These are phyloP conservation scores for Botryotinia calthae DNA, from an alignment of 2,329 filamentous ascomycete species.

Conservation along the genomic window DNA sequence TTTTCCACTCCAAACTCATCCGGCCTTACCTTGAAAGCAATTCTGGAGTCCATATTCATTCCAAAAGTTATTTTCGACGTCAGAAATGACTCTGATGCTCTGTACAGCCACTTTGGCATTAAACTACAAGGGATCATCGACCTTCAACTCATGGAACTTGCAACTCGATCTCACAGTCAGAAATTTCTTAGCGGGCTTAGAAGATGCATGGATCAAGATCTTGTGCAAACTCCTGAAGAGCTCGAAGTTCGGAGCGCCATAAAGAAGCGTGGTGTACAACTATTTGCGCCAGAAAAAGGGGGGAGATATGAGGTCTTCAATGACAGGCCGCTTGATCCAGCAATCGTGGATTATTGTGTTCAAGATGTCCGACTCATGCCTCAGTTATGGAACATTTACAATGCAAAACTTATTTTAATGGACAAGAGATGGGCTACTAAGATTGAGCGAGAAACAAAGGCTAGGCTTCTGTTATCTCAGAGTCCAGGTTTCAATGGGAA, in stretches of 20 bases:
- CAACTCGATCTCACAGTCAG: constrained; percentile 33
- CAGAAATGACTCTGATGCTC: constrained; percentile 55
- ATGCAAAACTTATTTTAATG: constrained; percentile 20
- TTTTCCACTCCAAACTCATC: constrained; percentile 39
- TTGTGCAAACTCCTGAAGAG: constrained; percentile 21
- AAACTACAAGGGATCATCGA: constrained; percentile 47
- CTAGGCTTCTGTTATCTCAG: constrained; percentile 18
- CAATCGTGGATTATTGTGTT: constrained; percentile 46
- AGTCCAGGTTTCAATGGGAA: constrained; percentile 7
- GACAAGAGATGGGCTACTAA: background rate
- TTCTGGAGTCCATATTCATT: constrained; percentile 46
- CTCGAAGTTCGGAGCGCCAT: constrained; percentile 36
- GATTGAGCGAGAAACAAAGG: constrained; percentile 13
- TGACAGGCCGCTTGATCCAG: constrained; percentile 43
- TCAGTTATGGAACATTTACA: constrained; percentile 40
- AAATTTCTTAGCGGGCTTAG: constrained; percentile 40
- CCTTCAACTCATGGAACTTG: constrained; percentile 56
- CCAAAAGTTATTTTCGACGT: constrained; percentile 58
- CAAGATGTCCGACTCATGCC: constrained; percentile 48
- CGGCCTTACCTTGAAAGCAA: constrained; percentile 37
- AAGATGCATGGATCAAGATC: constrained; percentile 42
- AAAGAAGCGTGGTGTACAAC: constrained; percentile 41
- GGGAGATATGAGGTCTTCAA: constrained; percentile 50
- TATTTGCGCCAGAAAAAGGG: constrained; percentile 45
- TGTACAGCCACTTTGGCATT: constrained; percentile 48